Evolutionary conservation across 805 yeast species (phyloP), one percentile per base, ranked within the genome.

Genomic region (Hanseniaspora meyeri): DNA sequence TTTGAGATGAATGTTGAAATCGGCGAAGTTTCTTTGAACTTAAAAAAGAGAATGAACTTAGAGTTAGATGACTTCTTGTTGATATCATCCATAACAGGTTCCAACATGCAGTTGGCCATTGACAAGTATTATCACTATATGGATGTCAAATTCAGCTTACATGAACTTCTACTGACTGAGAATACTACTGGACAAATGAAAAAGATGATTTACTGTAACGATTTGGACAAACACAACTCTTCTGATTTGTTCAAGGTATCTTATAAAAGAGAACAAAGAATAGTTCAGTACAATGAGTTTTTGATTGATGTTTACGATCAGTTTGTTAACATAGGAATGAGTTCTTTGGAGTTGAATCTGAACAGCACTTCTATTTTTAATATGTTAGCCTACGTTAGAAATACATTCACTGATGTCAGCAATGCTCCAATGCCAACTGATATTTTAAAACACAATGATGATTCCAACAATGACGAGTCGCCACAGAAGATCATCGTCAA

Each of bases 321-420:
- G 66, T 81, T 78, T 60, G 77, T 90, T 5, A 74, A 78, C 9
- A 71, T 93, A 51, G 75, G 81, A 45, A 76, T 93, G 69, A 88
- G 96, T 0, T 87, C 95, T 14, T 78, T 93, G 55, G 80, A 80
- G 59, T 75, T 85, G 39, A 83, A 86, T 2, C 69, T 90, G 7
- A 81, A 95, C 0, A 80, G 97, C 49, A 85, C 80, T 64, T 85
- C 95, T 1, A 69, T 86, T 16, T 73, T 93, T 59, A 84, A 95
- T 1, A 71, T 93, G 14, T 69, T 91, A 60, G 91, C 89, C 66
- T 93, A 83, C 66, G 74, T 85, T 1, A 72, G 90, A 63, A 85
- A 88, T 47, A 93, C 97, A 0, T 93, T 93, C 66, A 85, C 96
- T 0, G 83, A 83, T 67, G 95, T 95, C 0, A 77, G 80, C 59